Percentiles rank a stretch among this genome's conserved stretches.
Evolutionary conservation across 148 eudicot genomes (phyloP).

Genomic region (Arbutus unedo): DNA sequence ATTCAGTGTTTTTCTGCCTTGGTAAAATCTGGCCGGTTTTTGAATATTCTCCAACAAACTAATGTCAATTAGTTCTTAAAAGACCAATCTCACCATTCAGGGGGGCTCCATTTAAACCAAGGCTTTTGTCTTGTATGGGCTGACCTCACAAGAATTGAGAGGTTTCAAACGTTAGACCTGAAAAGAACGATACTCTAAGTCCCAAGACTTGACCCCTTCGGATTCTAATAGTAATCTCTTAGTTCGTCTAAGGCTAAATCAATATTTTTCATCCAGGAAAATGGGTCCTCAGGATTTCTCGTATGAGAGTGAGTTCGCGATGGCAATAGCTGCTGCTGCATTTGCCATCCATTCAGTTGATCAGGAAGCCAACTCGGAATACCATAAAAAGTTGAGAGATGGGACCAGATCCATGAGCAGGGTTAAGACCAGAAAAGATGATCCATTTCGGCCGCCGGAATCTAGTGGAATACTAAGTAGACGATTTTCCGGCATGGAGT

Average conservation of each 20-base stretch:
- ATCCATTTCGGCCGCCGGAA: conserved; percentile 23
- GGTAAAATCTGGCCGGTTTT: no score
- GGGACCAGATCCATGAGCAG: neutral
- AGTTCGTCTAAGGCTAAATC: neutral
- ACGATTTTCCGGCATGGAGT: conserved; percentile 24
- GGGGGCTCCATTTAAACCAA: no score
- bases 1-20: no score
- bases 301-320: conserved; percentile 42
- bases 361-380: conserved; percentile 29
- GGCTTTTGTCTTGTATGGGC: no score
- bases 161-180: no score
- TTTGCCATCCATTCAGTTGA: conserved; percentile 60
- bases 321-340: conserved; percentile 76
- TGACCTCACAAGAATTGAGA: no score
- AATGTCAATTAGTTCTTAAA: no score
- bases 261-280: conserved; percentile 2
- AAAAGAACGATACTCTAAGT: no score
- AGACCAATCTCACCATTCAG: no score
- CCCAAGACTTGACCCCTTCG: no score
- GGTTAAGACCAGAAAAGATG: conserved; percentile 27
- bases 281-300: conserved; percentile 14
- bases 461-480: neutral
- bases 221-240: no score
- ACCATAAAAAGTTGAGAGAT: conserved; percentile 34
- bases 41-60: no score